Evolutionary conservation across 1,139 yeast genomes (phyloP), one percentile per base, ranked within the genome.

Genomic region (Kurtzmaniella natalensis): DNA sequence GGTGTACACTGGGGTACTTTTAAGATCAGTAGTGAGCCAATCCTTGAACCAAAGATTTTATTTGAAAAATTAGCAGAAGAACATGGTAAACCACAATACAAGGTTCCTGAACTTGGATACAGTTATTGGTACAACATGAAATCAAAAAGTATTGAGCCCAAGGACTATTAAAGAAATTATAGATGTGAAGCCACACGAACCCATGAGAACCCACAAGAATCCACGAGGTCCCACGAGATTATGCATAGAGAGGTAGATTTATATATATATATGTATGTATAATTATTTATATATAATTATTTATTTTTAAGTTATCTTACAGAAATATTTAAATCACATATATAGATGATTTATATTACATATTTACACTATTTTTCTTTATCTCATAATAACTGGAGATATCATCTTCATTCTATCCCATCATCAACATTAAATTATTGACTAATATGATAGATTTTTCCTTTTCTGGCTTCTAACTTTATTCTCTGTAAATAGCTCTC

Each of bases 1-100:
- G 97, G 97, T 1, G 85, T 89, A 21, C 97, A 89, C 56, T 89
- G 96, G 95, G 97, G 97, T 1, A 89, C 97, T 0, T 89, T 87
- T 59, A 81, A 86, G 28, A 61, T 89, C 42, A 83, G 95, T 53
- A 84, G 89, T 31, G 97, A 89, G 53, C 84, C 87, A 33, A 86
- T 82, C 43, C 54, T 85, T 28, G 96, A 89, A 53, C 97, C 97
- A 1, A 78, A 82, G 44, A 64, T 44, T 25, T 44, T 55, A 31
- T 48, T 69, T 28, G 46, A 50, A 17, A 47, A 53, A 18, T 43
- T 60, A 31, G 51, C 69, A 0, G 32, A 38, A 15, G 34, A 37
- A 19, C 29, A 40, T 16, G 52, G 47, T n/a, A 55, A 51, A 32
- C 34, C 43, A 1, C 37, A 46, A 6, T 28, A 39, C 17, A 46